Conservation (phyloP, 495 filamentous ascomycete genomes). For the Penicillium turbatum region DNA sequence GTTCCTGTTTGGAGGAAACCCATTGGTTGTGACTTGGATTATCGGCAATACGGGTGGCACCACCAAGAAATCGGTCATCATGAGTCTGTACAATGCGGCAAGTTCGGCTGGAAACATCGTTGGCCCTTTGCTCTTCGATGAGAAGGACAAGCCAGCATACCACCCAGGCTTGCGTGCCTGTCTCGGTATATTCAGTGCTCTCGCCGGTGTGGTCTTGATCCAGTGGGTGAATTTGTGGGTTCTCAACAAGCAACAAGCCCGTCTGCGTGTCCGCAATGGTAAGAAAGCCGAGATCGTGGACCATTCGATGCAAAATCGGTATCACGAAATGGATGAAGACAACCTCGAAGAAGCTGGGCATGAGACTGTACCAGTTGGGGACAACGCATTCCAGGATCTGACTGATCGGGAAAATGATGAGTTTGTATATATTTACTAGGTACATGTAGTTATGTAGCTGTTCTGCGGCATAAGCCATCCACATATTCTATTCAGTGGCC, state of each 20-base stretch:
- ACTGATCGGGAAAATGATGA: slow-evolving; percentile 64
- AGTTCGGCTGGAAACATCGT: slow-evolving; percentile 45
- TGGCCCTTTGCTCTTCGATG: slow-evolving; percentile 43
- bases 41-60: slow-evolving; percentile 47
- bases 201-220: slow-evolving; percentile 45
- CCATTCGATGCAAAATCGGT: slow-evolving; percentile 48
- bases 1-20: slow-evolving; percentile 54
- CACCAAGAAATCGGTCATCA: slow-evolving; percentile 52
- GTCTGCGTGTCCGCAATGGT: slow-evolving; percentile 50
- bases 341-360: slow-evolving; percentile 14
- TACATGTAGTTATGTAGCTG: too few relatives aligned
- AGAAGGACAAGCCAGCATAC: slow-evolving; percentile 45
- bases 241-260: slow-evolving; percentile 51
- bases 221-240: slow-evolving; percentile 50
- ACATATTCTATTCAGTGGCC: too few relatives aligned
- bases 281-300: slow-evolving; percentile 55
- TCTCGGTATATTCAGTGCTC: slow-evolving; percentile 51
- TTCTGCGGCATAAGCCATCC: neutral
- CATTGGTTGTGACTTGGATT: slow-evolving; percentile 48
- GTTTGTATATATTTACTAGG: slow-evolving; percentile 62
- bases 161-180: slow-evolving; percentile 51
- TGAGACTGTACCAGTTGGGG: slow-evolving; percentile 27
- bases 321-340: slow-evolving; percentile 23
- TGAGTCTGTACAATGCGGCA: slow-evolving; percentile 47
- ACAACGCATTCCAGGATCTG: slow-evolving; percentile 49